A percentile compares a stretch with the other conserved stretches of the same genome.
These are phyloP conservation scores for Pezicula carpinea DNA, from an alignment of 2,329 filamentous ascomycete species.

Conservation along the genomic window DNA sequence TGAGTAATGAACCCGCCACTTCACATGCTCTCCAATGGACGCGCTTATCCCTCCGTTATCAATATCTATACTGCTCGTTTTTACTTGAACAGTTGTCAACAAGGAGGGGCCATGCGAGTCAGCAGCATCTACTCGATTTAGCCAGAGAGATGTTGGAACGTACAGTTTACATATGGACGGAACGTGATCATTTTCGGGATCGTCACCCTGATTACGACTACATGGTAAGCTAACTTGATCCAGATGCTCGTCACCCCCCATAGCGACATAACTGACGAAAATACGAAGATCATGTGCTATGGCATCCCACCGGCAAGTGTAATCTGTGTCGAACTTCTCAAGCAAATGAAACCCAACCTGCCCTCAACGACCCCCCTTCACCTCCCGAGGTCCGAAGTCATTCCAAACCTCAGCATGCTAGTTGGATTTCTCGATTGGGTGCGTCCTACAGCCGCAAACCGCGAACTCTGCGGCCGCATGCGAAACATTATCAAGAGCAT, in stretches of 20 bases:
- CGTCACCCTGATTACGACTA: slow-evolving; percentile 11
- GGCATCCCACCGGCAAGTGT: slow-evolving; percentile 18
- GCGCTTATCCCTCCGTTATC: slow-evolving; percentile 6
- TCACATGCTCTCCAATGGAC: slow-evolving; percentile 7
- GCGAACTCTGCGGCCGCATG: slow-evolving; percentile 13
- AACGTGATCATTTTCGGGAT: slow-evolving; percentile 10
- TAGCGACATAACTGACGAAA: background rate
- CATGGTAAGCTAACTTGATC: slow-evolving; percentile 9
- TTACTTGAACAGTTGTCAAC: slow-evolving; percentile 13
- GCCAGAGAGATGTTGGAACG: slow-evolving; percentile 15
- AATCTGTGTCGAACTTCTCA: slow-evolving; percentile 18
- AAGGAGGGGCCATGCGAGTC: slow-evolving; percentile 11
- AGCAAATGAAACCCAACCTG: slow-evolving; percentile 8
- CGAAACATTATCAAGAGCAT: slow-evolving; percentile 12
- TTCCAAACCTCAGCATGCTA: slow-evolving; percentile 13
- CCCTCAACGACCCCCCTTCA: slow-evolving; percentile 6
- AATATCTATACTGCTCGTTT: slow-evolving; percentile 13
- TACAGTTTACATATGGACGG: slow-evolving; percentile 12
- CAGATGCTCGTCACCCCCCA: too few relatives aligned
- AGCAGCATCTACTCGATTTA: slow-evolving; percentile 11
- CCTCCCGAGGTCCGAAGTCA: slow-evolving; percentile 13
- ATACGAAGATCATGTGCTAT: slow-evolving; percentile 18
- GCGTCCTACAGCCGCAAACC: slow-evolving; percentile 12
- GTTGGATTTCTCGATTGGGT: slow-evolving; percentile 18
- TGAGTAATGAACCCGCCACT: slow-evolving; percentile 8